phyloP scores from a whole-genome alignment of 805 yeast genomes.

The Saccharomycopsis malanga region DNA sequence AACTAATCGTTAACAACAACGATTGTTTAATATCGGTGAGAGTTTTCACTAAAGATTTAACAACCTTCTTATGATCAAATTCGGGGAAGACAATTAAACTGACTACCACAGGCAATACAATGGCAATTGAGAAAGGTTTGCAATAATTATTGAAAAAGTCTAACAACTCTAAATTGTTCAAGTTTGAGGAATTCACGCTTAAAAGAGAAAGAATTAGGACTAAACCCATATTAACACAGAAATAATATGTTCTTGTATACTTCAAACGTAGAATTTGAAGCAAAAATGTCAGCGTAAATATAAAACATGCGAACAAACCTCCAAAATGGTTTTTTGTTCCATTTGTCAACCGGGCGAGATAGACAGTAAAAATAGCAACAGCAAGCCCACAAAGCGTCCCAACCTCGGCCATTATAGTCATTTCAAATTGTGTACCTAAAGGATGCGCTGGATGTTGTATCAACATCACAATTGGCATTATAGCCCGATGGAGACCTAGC shows the following conservation, averaged over 20 bases:
- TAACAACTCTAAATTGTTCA: conserved; percentile 26
- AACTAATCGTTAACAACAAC: conserved; percentile 3
- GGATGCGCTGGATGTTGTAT: conserved; percentile 43
- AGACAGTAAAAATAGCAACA: conserved; percentile 39
- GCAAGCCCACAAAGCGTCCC: conserved; percentile 39
- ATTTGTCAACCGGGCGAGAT: conserved; percentile 34
- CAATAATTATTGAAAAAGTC: conserved; percentile 32
- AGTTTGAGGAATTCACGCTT: neutral
- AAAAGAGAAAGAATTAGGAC: conserved; percentile 30
- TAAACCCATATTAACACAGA: conserved; percentile 31
- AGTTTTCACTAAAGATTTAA: neutral
- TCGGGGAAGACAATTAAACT: neutral
- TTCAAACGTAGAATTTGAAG: conserved; percentile 37
- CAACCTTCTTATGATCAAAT: conserved; percentile 1
- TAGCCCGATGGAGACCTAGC: conserved; percentile 36
- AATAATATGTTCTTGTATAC: conserved; percentile 35
- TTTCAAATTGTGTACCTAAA: conserved; percentile 41
- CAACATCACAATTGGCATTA: conserved; percentile 37
- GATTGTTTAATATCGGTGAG: conserved; percentile 1
- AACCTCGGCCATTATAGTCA: conserved; percentile 33
- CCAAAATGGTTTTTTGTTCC: conserved; percentile 38
- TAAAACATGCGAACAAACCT: conserved; percentile 38
- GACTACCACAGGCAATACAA: neutral
- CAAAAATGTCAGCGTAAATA: conserved; percentile 32
- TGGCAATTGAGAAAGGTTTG: conserved; percentile 1